Evolutionary conservation across 805 yeast genomes (phyloP), one percentile per base, ranked within the genome.

Genomic region (Hyphopichia homilentoma): DNA sequence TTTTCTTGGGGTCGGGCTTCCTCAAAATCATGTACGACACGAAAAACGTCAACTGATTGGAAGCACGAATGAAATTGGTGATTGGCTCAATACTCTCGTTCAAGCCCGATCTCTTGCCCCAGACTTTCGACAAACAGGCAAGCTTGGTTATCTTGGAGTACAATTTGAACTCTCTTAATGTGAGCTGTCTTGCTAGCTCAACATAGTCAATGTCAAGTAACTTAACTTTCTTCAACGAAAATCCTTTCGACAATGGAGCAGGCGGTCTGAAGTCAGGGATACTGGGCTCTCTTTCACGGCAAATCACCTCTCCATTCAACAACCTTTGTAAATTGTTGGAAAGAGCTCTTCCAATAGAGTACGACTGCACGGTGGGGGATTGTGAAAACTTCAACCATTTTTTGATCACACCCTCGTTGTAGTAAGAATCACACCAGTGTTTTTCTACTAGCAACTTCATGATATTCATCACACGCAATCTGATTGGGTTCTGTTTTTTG

Each of bases 121-220:
- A 85, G 0, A 81, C 79, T 47, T 90, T 77, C 30, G 81, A 77
- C 30, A 88, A 60, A 48, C 93, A 80, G 45, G 89, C 93, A 44
- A 74, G 74, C 32, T 79, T 75, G 11, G 79, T 73, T 28, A 90
- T 83, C 36, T 73, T 69, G n/a, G 75, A 61, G 53, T 82, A 89
- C 20, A 79, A 58, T 27, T 70, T 73, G 49, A 79, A 84, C 53
- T 87, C 96, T 34, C 79, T 68, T n/a, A 86, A 54, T 0, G 96
- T 84, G 34, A 90, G 59, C 56, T 90, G 97, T 32, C 88, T 68
- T 0, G 97, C 96, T 43, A 89, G 68, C 39, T 80, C 90, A 31
- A 73, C 60, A 20, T 85, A 75, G 43, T 84, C 89, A 32, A 86
- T 73, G 32, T 84, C 93, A 37, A 75, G 55, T 19, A 82, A 57